Conservation (phyloP, 352 stramenopile species). For the Globisporangium barbulae region DNA sequence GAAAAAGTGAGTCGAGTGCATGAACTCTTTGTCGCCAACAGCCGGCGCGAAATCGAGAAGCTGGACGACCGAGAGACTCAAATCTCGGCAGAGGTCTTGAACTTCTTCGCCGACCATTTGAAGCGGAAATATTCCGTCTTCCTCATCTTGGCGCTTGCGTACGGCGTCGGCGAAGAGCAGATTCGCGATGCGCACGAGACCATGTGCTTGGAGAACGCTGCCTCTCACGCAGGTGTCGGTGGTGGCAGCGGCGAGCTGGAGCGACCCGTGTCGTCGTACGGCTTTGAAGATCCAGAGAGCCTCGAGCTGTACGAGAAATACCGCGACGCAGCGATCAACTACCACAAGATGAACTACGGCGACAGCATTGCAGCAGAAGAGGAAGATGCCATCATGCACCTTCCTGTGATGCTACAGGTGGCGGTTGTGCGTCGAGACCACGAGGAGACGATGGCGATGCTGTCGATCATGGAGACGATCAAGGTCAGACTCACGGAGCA, state of each 20-base stretch:
- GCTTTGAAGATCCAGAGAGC: slow-evolving; percentile 75
- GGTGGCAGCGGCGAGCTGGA: slow-evolving; percentile 60
- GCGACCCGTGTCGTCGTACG: slow-evolving; percentile 47
- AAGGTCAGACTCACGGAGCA: slow-evolving; percentile 62
- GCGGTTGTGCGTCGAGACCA: slow-evolving; percentile 61
- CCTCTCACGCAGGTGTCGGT: slow-evolving; percentile 67
- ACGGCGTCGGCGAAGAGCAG: slow-evolving; percentile 70
- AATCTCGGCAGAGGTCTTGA: slow-evolving; percentile 58
- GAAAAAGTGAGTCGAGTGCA: slow-evolving; percentile 88
- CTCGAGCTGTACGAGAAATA: slow-evolving; percentile 86
- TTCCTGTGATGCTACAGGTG: slow-evolving; percentile 87
- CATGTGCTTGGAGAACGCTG: slow-evolving; percentile 81
- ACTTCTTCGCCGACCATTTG: slow-evolving; percentile 83
- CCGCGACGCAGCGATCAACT: slow-evolving; percentile 73
- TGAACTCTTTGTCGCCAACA: slow-evolving; percentile 80
- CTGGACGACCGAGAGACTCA: slow-evolving; percentile 39
- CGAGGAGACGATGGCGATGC: slow-evolving; percentile 72
- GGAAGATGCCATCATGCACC: slow-evolving; percentile 88
- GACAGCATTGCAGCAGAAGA: slow-evolving; percentile 72
- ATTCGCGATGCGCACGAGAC: slow-evolving; percentile 78
- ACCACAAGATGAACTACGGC: slow-evolving; percentile 86
- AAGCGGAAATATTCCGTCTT: slow-evolving; percentile 89
- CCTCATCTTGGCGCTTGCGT: slow-evolving; percentile 74
- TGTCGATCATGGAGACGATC: slow-evolving; percentile 71
- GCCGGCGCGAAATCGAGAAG: slow-evolving; percentile 65